Conservation (phyloP, 2,329 filamentous ascomycete genomes). For the Ascomycota sp. region DNA sequence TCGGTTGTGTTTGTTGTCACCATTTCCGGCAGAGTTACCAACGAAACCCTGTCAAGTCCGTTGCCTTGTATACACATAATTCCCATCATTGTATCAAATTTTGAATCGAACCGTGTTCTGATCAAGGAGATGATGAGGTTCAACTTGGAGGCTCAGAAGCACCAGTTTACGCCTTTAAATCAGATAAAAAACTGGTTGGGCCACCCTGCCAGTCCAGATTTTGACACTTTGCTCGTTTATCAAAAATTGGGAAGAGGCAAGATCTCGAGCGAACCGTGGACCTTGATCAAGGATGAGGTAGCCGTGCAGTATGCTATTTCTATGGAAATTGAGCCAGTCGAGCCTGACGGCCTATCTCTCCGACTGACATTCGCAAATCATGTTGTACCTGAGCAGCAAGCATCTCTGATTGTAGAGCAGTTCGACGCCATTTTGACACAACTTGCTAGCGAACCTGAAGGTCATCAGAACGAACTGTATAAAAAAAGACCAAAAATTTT, state of each 20-base stretch:
- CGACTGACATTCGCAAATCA: slow-evolving; percentile 43
- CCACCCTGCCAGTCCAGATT: slow-evolving; percentile 40
- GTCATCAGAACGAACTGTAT: slow-evolving; percentile 16
- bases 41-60: slow-evolving; percentile 32
- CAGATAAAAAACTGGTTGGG: slow-evolving; percentile 53
- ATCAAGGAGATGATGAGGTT: slow-evolving; percentile 40
- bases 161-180: slow-evolving; percentile 49
- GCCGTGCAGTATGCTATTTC: slow-evolving; percentile 60
- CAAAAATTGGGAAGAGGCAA: slow-evolving; percentile 31
- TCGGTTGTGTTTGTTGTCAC: slow-evolving; percentile 60
- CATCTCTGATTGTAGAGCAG: slow-evolving; percentile 42
- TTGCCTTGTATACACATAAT: slow-evolving; percentile 71
- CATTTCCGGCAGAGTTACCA: slow-evolving; percentile 47
- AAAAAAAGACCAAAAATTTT: slow-evolving; percentile 20
- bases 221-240: slow-evolving; percentile 71
- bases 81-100: slow-evolving; percentile 41
- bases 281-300: slow-evolving; percentile 39
- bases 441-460: slow-evolving; percentile 27
- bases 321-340: slow-evolving; percentile 46
- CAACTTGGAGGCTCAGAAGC: slow-evolving; percentile 39
- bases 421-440: slow-evolving; percentile 44
- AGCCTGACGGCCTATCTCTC: slow-evolving; percentile 27
- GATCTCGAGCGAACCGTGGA: slow-evolving; percentile 25
- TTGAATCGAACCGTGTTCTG: slow-evolving; percentile 29
- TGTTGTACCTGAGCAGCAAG: slow-evolving; percentile 46